Base-by-base conservation (phyloP, 208 protist genomes). In the Acanthamoeba lenticulata region DNA sequence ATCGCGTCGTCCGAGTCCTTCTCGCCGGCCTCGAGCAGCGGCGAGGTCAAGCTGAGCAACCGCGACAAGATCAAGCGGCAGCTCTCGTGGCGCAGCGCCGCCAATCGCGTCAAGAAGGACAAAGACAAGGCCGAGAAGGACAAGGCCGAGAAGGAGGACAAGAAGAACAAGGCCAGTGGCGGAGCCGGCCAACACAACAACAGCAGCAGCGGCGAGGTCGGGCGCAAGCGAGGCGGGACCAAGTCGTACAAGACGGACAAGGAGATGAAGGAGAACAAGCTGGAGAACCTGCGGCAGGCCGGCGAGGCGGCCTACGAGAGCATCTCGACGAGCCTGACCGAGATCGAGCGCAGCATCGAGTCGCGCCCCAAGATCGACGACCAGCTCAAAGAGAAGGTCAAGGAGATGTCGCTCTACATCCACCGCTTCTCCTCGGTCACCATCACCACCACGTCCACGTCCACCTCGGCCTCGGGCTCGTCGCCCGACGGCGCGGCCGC, bases 211-310 rank as follows among this genome's bases (percentile, higher is more conserved):
- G 38, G 29, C n/a, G 36, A 6, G n/a, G 65, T 27, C n/a, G 38
- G 24, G 1, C 69, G 69, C 4, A 79, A 79, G 69, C 9, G 69
- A 11, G 17, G 69, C 69, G 24, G 34, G 36, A 79, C 69, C 5
- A 79, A 79, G 38, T 5, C 44, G 9, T 79, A 38, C 69, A 79
- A 79, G 38, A 27, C 38, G 36, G 79, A 88, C 47, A 88, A 88
- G 44, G 79, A 88, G 47, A 52, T 88, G 79, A 88, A 88, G 45
- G 79, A 88, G 47, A 44, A 44, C 45, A 88, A 88, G 45, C 47
- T 88, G 44, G 79, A 88, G 32, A 52, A 88, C 44, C 47, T 88
- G 27, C 42, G 79, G 47, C 42, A 60, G 29, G 79, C 79, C 4
- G 79, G 79, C 32, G 69, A 79, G 69, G 44, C 69, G 36, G 38